phyloP scores from a whole-genome alignment of 2,329 filamentous ascomycete species.

The Calonectria pseudoturangicola region DNA sequence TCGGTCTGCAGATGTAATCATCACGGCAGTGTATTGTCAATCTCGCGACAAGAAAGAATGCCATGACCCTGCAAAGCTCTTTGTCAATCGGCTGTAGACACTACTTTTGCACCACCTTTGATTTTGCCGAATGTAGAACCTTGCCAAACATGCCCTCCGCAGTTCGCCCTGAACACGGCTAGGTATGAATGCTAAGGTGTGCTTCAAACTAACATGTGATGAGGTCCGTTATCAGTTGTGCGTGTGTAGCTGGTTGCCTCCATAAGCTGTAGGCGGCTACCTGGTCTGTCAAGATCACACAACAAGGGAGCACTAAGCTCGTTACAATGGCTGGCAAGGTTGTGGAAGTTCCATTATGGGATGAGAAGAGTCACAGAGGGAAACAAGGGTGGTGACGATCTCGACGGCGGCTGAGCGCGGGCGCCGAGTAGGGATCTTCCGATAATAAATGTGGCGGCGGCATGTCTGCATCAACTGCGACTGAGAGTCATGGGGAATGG shows the following conservation, averaged over 20 bases:
- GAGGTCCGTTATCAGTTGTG: neutral
- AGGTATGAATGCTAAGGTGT: neutral
- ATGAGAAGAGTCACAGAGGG: conserved; percentile 8
- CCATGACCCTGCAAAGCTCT: neutral
- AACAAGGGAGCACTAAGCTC: conserved; percentile 16
- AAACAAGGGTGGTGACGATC: conserved; percentile 15
- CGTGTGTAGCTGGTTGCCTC: neutral
- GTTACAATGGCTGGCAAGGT: conserved; percentile 1
- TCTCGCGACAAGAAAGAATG: neutral
- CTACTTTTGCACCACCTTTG: neutral
- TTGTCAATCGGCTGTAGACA: neutral
- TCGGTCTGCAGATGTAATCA: neutral
- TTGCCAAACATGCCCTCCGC: conserved; percentile 3
- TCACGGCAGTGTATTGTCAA: neutral
- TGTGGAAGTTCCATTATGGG: neutral
- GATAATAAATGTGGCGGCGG: conserved; percentile 20
- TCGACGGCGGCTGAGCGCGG: conserved; percentile 12
- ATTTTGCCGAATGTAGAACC: neutral
- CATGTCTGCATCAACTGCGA: conserved; percentile 11
- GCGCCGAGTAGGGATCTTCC: conserved; percentile 4
- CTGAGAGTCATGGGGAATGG: conserved; percentile 19
- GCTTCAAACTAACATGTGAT: conserved; percentile 5
- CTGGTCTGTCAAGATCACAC: neutral
- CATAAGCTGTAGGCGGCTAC: conserved; percentile 4
- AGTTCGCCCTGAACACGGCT: neutral